Percentiles rank a stretch among this genome's conserved stretches.
phyloP scores from a whole-genome alignment of 2,329 filamentous ascomycete genomes.

The Colletotrichum cordylinicola region DNA sequence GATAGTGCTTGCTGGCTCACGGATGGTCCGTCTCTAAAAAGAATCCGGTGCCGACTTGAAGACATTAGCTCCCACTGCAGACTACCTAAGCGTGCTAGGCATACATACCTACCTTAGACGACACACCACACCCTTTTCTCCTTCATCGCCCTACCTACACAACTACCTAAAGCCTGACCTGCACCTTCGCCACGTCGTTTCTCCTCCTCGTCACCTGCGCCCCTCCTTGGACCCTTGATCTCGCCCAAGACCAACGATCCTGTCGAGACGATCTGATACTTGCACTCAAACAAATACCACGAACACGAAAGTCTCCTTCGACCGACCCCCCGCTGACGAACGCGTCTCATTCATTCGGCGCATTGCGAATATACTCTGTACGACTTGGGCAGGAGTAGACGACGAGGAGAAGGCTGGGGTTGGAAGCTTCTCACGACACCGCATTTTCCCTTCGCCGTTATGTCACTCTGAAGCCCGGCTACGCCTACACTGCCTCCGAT shows the following conservation, averaged over 20 bases:
- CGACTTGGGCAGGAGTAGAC: background rate
- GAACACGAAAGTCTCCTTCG: background rate
- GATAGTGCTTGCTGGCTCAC: conserved; percentile 10
- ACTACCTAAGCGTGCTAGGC: background rate
- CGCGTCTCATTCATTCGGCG: background rate
- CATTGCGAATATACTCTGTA: background rate
- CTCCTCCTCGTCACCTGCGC: conserved; percentile 1
- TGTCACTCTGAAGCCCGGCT: conserved; percentile 4
- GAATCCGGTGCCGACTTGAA: conserved; percentile 3
- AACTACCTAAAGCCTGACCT: background rate
- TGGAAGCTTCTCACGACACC: background rate
- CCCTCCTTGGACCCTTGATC: background rate
- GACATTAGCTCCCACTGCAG: conserved; percentile 6
- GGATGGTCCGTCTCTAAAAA: conserved; percentile 15
- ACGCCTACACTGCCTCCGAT: background rate
- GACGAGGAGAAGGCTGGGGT: background rate
- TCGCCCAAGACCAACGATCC: background rate
- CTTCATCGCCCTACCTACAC: background rate
- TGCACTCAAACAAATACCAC: background rate
- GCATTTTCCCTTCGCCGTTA: background rate
- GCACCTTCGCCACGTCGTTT: conserved; percentile 12
- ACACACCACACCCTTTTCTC: background rate
- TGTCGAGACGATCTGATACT: background rate
- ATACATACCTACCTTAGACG: background rate
- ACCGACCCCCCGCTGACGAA: background rate